phyloP scores from a whole-genome alignment of 352 stramenopile species.

The Saprolegnia diclina region DNA sequence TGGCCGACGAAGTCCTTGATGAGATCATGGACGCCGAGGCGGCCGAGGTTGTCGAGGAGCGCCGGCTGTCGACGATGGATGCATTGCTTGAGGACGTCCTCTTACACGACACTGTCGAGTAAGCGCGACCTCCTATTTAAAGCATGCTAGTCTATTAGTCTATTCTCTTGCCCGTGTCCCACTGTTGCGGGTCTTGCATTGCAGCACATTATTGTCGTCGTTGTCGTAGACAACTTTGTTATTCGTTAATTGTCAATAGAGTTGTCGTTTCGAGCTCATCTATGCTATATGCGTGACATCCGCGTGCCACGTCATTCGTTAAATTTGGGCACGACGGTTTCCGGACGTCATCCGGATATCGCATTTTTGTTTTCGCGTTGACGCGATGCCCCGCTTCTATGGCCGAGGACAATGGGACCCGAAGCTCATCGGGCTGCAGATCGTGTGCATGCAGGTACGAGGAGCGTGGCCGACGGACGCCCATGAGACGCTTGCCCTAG shows the following conservation, averaged over 20 bases:
- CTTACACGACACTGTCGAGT: constrained; percentile 8
- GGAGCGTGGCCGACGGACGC: background rate
- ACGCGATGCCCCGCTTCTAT: constrained; percentile 78
- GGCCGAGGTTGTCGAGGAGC: background rate
- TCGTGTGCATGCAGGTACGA: constrained; percentile 78
- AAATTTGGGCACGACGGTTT: background rate
- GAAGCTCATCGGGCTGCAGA: constrained; percentile 85
- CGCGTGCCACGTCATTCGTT: background rate
- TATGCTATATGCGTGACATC: too few relatives aligned
- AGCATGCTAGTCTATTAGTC: background rate
- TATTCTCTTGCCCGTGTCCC: background rate
- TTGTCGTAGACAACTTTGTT: too few relatives aligned
- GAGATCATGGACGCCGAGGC: constrained; percentile 22
- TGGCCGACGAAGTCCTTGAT: constrained; percentile 18
- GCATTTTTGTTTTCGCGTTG: background rate
- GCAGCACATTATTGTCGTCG: too few relatives aligned
- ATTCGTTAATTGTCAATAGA: too few relatives aligned
- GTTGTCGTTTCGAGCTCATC: too few relatives aligned
- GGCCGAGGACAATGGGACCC: constrained; percentile 69
- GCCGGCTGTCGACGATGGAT: background rate
- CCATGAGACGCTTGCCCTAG: constrained; percentile 31
- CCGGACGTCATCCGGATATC: background rate
- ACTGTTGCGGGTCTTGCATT: too few relatives aligned
- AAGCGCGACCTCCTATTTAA: background rate
- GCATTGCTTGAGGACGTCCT: constrained; percentile 1